phyloP scores from a whole-genome alignment of 1,284 basidiomycete species.

The Agroathelia rolfsii region DNA sequence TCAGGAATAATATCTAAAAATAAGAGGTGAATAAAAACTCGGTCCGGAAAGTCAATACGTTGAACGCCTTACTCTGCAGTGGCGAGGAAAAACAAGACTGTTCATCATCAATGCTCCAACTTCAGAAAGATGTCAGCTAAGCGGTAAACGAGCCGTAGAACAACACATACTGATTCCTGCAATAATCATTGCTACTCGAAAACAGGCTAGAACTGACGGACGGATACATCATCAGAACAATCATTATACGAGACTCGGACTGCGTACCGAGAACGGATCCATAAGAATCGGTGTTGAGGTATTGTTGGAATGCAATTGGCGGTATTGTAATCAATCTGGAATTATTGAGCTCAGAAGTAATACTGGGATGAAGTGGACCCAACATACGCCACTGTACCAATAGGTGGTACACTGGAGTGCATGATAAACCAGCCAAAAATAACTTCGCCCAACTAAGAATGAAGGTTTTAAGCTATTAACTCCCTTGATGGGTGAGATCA shows the following conservation, averaged over 20 bases:
- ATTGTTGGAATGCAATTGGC: constrained; percentile 32
- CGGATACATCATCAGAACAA: constrained; percentile 1
- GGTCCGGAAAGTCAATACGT: background rate
- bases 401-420: constrained; percentile 27
- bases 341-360: constrained; percentile 3
- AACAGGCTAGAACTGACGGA: constrained; percentile 28
- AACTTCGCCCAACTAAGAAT: constrained; percentile 30
- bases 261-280: constrained; percentile 24
- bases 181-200: constrained; percentile 32
- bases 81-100: constrained; percentile 36
- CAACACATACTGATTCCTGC: constrained; percentile 36
- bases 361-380: no score
- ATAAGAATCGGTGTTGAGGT: constrained; percentile 20
- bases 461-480: constrained; percentile 1
- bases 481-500: constrained; percentile 1
- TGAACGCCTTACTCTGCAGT: constrained; percentile 29
- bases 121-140: no score
- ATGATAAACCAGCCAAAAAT: constrained; percentile 38
- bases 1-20: constrained; percentile 33
- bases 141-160: no score
- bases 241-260: background rate
- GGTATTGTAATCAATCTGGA: constrained; percentile 35
- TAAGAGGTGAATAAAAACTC: constrained; percentile 1
- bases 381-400: constrained; percentile 37
- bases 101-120: constrained; percentile 37